Percentiles rank a stretch among this genome's conserved stretches.
Evolutionary conservation across 169 alveolate species (phyloP).

Genomic region (Plasmodium knowlesi): DNA sequence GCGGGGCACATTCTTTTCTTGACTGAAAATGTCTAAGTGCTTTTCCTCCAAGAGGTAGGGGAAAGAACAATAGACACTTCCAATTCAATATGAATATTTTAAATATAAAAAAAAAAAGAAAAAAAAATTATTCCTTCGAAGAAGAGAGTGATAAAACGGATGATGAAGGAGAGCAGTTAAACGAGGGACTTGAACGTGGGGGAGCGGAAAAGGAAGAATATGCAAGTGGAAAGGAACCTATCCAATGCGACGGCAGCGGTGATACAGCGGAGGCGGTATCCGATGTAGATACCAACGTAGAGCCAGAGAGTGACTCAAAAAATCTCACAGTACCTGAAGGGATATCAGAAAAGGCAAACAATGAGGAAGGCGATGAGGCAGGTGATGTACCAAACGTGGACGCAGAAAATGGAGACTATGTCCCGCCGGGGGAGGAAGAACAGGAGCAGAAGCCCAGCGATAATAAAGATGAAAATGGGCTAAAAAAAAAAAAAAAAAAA

Average conservation of each 20-base stretch:
- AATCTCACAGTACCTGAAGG: not conserved
- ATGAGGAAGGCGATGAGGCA: not conserved
- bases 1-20: not conserved
- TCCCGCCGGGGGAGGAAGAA: not conserved
- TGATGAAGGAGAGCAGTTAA: not conserved
- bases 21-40: not conserved
- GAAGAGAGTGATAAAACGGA: slow-evolving; percentile 3
- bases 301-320: not conserved
- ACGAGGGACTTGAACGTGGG: not conserved
- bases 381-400: not conserved
- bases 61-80: not conserved
- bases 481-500: slow-evolving; percentile 28
- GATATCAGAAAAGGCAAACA: not conserved
- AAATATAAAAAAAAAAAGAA: slow-evolving; percentile 34
- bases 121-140: not conserved
- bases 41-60: not conserved
- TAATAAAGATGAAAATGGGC: not conserved
- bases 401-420: not conserved
- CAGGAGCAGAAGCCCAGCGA: not conserved
- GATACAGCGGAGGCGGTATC: not conserved
- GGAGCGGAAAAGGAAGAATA: not conserved
- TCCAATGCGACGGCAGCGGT: not conserved
- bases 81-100: slow-evolving; percentile 11
- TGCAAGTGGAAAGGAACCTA: not conserved
- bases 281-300: not conserved